Evolutionary conservation across 1,284 basidiomycete species (phyloP), one percentile per base, ranked within the genome.

Genomic region (Gomphus bonarii): DNA sequence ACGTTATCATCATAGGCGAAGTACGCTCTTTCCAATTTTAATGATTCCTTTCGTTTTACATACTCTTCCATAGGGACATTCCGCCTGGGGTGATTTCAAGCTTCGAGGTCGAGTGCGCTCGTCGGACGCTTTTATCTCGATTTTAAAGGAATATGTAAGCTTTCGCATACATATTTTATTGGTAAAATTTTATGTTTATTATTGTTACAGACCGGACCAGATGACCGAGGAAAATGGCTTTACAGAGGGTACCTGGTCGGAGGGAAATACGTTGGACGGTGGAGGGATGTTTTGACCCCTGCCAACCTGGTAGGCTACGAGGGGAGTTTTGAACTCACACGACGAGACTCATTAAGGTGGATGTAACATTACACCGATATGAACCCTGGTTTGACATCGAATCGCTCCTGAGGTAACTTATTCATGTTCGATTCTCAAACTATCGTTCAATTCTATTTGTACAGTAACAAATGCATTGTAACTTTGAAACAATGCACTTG

Each of bases 11-110:
- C 31, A 75, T 78, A 16, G 86, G 86, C 62, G 85, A 89, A 75
- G 86, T 87, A 60, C 10, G 71, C 61, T 28, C 56, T 20, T 30
- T 53, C 33, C 48, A 20, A 40, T 38, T 38, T 31, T 42, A 58
- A 28, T 9, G 6, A 40, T 40, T 16, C 38, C 14, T 40, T 22
- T 44, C 31, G 42, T 14, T 38, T 65, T 42, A 30, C 6, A 16
- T 44, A 50, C 28, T 12, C 11, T 20, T 14, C n/a, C 28, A 6
- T 60, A 88, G 83, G 87, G 86, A 10, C 87, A 89, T 67, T 89
- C 87, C 3, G 79, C 85, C 28, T 89, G 86, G 87, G 86, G 86
- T 20, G 81, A 87, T 63, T 89, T 88, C 67, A 82, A 74, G 57
- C 68, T 89, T 18, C 68, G 82, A 9, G 86, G 87, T 42, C 78